Percentiles rank a stretch among this genome's conserved stretches.
These are phyloP conservation scores for Pleurotus citrinopileatus DNA, from an alignment of 768 basidiomycete genomes.

Conservation along the genomic window DNA sequence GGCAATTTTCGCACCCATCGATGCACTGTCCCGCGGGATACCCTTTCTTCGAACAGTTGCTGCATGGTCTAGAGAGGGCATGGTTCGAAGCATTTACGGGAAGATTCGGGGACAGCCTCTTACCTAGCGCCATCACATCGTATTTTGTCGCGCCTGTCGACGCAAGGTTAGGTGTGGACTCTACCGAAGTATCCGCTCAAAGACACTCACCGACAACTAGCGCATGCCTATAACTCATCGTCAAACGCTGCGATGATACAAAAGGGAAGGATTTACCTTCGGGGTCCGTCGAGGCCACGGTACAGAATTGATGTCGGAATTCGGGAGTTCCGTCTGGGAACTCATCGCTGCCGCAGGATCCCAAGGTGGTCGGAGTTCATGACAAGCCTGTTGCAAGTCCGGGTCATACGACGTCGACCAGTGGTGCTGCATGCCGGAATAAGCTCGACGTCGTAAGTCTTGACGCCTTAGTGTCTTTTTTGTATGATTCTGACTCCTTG, in stretches of 20 bases:
- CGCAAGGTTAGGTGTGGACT: conserved; percentile 13
- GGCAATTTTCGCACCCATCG: conserved; percentile 60
- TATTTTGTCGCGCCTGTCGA: conserved; percentile 54
- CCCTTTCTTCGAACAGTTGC: conserved; percentile 54
- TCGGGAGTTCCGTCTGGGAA: conserved; percentile 38
- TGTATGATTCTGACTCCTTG: neutral
- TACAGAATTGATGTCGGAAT: conserved; percentile 48
- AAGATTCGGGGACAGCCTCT: conserved; percentile 15
- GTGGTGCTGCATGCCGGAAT: neutral
- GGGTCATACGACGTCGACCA: conserved; percentile 4
- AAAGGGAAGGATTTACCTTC: conserved; percentile 37
- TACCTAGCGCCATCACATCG: conserved; percentile 57
- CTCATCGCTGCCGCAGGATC: conserved; percentile 27
- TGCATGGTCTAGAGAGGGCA: conserved; percentile 45
- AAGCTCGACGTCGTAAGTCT: neutral
- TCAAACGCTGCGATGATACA: conserved; percentile 6
- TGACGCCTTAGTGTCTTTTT: neutral
- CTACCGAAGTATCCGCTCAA: conserved; percentile 8
- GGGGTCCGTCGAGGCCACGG: conserved; percentile 48
- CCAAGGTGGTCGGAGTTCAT: conserved; percentile 8
- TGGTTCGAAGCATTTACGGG: neutral
- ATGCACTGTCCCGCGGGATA: conserved; percentile 50
- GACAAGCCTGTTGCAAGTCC: neutral
- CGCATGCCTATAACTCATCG: conserved; percentile 44
- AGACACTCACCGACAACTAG: conserved; percentile 52